Percentiles rank a stretch among this genome's conserved stretches.
These are phyloP conservation scores for Malus asiatica DNA, from an alignment of 306 rosid species.

Conservation along the genomic window DNA sequence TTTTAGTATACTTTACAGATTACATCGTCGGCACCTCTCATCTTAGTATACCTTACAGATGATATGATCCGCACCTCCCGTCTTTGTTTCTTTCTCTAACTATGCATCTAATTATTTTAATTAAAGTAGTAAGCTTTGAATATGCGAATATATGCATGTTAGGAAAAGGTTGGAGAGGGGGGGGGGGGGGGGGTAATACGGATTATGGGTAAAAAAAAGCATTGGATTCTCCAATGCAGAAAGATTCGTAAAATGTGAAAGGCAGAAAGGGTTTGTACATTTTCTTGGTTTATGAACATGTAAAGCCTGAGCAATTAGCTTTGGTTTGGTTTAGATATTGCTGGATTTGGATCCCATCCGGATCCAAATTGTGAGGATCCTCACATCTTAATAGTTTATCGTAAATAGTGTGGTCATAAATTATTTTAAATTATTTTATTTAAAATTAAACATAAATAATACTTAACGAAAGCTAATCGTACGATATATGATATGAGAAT, in stretches of 20 bases:
- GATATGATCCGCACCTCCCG: too few species aligned
- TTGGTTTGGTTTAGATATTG: conserved; percentile 19
- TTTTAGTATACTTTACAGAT: too few species aligned
- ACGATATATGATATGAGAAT: too few species aligned
- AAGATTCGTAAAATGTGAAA: conserved; percentile 23
- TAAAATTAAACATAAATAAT: too few species aligned
- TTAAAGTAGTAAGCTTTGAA: conserved; percentile 4
- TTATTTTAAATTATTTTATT: too few species aligned
- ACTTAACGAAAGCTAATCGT: accelerated
- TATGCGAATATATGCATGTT: not conserved
- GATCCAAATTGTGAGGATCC: too few species aligned
- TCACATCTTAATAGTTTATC: accelerated
- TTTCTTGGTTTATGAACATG: not conserved
- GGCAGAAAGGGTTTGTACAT: not conserved
- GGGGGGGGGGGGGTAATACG: not conserved
- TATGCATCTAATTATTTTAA: not conserved
- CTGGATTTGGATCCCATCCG: too few species aligned
- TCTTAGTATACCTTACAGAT: too few species aligned
- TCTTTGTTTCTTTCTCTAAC: not conserved
- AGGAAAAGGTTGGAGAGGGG: not conserved
- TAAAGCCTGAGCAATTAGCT: conserved; percentile 11
- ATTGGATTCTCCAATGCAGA: conserved; percentile 48
- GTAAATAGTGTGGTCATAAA: too few species aligned
- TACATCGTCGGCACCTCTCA: too few species aligned
- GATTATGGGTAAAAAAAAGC: conserved; percentile 22